Evolutionary conservation across 2,329 filamentous ascomycete genomes (phyloP), one percentile per base, ranked within the genome.

Genomic region (Diaporthe batatas): DNA sequence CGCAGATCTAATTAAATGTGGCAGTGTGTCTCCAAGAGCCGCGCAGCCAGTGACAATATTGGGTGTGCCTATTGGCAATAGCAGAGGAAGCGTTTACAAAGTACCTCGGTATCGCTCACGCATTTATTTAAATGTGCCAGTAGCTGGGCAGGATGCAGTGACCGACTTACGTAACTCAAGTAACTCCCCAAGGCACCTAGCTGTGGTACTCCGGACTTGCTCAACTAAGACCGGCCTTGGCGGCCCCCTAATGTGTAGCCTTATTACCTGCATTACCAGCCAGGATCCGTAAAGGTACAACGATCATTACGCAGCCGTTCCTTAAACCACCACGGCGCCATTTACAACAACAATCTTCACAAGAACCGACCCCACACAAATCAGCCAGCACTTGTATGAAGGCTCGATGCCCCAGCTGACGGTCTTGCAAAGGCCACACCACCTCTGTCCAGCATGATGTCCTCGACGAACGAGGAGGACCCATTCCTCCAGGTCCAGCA

Each of bases 401-500:
- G 36, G 14, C 44, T 32, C 39, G 21, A 69, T 32, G 53, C 34
- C 23, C 36, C 70, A 65, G 64, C 67, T 73, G 51, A 75, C 58
- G 74, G 68, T 73, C 59, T 29, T 69, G 23, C 34, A 53, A 36
- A 53, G 18, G 64, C 44, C 51, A 54, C 18, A 71, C 25, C 42
- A 39, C 58, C 53, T 49, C 62, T 70, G 44, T 44, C 44, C 81
- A 85, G 79, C 81, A 92, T 91, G 88, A 92, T 92, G 90, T 90
- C 90, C 82, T 91, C 90, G 76, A 89, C 86, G 10, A 90, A 89
- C 80, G 90, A 92, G 79, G 86, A 91, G 84, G 91, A 93, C 80
- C 91, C 91, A 57, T 93, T 93, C 86, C 89, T 92, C 84, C 90
- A 93, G 81, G 91, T 92, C 78, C 91, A 93, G 79, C 89, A 91